Percentiles rank a stretch among this genome's conserved stretches.
phyloP scores from a whole-genome alignment of 2,329 filamentous ascomycete genomes.

The Penicillium aurantiogriseum region DNA sequence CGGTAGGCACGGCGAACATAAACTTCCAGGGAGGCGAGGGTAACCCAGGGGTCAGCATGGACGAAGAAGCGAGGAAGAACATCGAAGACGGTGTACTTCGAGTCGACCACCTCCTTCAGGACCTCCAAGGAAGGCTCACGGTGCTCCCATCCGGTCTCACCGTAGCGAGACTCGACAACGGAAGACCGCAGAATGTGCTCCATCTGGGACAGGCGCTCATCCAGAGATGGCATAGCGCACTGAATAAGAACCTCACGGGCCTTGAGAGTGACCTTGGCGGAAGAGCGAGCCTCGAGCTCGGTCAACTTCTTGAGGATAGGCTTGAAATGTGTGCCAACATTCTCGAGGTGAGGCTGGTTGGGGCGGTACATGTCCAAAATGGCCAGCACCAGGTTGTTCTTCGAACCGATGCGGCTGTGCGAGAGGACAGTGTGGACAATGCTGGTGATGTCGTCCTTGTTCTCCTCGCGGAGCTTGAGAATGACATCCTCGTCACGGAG shows the following conservation, averaged over 20 bases:
- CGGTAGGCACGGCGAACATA: constrained; percentile 96
- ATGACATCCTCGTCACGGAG: constrained; percentile 91
- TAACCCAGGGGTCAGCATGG: constrained; percentile 91
- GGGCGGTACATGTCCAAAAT: constrained; percentile 93
- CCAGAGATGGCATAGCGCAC: constrained; percentile 90
- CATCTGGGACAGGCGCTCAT: constrained; percentile 95
- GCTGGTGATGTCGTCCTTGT: constrained; percentile 85
- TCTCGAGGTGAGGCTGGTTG: constrained; percentile 86
- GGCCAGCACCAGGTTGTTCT: constrained; percentile 89
- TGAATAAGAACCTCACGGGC: constrained; percentile 96
- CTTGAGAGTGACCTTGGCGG: constrained; percentile 95
- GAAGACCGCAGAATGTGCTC: constrained; percentile 96
- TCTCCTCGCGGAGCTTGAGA: constrained; percentile 87
- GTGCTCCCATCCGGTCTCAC: constrained; percentile 95
- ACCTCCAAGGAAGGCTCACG: constrained; percentile 84
- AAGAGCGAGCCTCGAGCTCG: constrained; percentile 80
- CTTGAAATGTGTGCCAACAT: constrained; percentile 84
- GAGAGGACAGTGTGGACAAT: constrained; percentile 89
- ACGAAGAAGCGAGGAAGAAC: constrained; percentile 93
- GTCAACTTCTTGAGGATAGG: constrained; percentile 79
- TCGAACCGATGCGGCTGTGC: constrained; percentile 85
- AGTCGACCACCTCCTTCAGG: constrained; percentile 97
- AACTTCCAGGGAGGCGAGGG: constrained; percentile 87
- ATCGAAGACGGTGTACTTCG: constrained; percentile 97
- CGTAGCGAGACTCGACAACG: constrained; percentile 94